These are phyloP conservation scores for Beauveria rudraprayagi DNA, from an alignment of 2,329 filamentous ascomycete species.

Conservation along the genomic window DNA sequence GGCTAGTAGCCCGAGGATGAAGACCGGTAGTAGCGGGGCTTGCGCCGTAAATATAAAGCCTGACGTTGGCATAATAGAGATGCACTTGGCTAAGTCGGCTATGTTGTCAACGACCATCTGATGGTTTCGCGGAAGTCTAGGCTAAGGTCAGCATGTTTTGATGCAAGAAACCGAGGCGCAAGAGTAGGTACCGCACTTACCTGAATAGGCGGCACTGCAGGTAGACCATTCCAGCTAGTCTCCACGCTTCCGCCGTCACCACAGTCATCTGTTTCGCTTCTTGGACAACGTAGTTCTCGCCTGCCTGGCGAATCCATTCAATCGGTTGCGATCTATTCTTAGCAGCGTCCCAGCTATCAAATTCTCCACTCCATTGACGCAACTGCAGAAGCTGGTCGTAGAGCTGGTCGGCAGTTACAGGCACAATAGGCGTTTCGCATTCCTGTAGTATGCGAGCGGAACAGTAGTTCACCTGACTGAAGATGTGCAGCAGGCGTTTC, in stretches of 20 bases:
- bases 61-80: slow-evolving; percentile 34
- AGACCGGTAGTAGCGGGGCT: slow-evolving; percentile 33
- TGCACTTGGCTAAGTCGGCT: slow-evolving; percentile 26
- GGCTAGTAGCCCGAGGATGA: slow-evolving; percentile 31
- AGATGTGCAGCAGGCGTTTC: slow-evolving; percentile 28
- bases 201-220: slow-evolving; percentile 30
- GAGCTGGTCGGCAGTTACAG: slow-evolving; percentile 22
- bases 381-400: slow-evolving; percentile 22
- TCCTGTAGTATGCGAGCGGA: slow-evolving; percentile 27
- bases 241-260: slow-evolving; percentile 34
- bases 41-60: slow-evolving; percentile 33
- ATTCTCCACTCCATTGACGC: slow-evolving; percentile 29
- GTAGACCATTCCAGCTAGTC: slow-evolving; percentile 31
- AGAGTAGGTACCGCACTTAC: slow-evolving; percentile 16
- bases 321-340: slow-evolving; percentile 15
- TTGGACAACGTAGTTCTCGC: slow-evolving; percentile 19
- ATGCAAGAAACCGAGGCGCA: neutral
- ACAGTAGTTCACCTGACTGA: slow-evolving; percentile 31
- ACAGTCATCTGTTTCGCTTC: slow-evolving; percentile 29
- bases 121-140: slow-evolving; percentile 30
- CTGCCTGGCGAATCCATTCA: slow-evolving; percentile 22
- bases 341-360: slow-evolving; percentile 17
- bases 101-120: slow-evolving; percentile 25
- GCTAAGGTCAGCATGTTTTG: neutral
- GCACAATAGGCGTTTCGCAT: slow-evolving; percentile 23